Base-by-base conservation (phyloP, 1,284 basidiomycete species). In the Pseudozyma tsukubaensis region DNA sequence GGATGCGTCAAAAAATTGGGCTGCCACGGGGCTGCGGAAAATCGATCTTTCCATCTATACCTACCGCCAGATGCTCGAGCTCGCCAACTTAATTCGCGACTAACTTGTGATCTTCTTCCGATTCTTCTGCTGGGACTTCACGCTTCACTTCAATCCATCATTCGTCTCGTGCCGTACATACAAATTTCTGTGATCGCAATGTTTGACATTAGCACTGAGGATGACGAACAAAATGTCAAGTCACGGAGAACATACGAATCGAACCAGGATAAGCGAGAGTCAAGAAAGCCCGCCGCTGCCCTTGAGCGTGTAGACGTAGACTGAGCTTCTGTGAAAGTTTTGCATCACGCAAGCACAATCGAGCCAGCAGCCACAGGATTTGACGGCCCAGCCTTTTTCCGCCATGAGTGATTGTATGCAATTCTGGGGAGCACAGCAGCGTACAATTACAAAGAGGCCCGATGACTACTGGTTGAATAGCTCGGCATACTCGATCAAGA, bases 41-140 rank as follows among this genome's bases (percentile, higher is more conserved):
- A 44, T 70, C 13, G 67, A 70, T 40, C 60, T 64, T 21, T 35
- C 51, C 1, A 40, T 64, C 14, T 70, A 70, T 47, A 51, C 56
- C 6, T 70, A 70, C 19, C 50, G 67, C 29, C 67, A 63, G 48
- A 59, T 70, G 57, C 45, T 70, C 5, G 67, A 70, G 42, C 43
- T 70, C 11, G 59, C 60, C 10, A 10, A 70, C 21, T 56, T 70
- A 19, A 63, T 70, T 16, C 56, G 67, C 19, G 51, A 64, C 13
- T 56, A 70, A 29, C 24, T 29, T 6, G 24, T 70, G 18, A 54
- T 19, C 13, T 12, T 34, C 13, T 44, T 16, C 8, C 21, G n/a
- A n/a, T 7, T 21, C 37, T 40, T 24, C 14, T 24, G 13, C 6
- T 1, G 2, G n/a, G 18, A 29, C 40, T 43, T 53, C 37, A 36